Base-by-base conservation (phyloP, 2,329 filamentous ascomycete genomes). In the Pestalotiopsis sp. region DNA sequence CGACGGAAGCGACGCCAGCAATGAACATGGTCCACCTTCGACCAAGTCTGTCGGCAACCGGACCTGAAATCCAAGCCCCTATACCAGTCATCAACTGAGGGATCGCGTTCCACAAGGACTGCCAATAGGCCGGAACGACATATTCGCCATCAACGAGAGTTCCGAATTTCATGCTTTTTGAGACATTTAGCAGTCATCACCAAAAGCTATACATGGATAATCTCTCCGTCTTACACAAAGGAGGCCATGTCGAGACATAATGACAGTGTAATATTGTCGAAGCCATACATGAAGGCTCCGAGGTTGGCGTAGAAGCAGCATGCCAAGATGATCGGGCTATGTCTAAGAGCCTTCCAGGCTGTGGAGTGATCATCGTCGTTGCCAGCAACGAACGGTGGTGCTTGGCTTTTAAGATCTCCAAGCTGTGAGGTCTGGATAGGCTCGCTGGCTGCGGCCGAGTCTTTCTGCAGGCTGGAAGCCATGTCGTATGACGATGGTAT, bases 201-300 rank as follows among this genome's bases (percentile, higher is more conserved):
- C 22, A 3, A 39, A 22, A 11, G 26, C 30, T 14, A 22, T 4
- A 10, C 17, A 62, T 11, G 5, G 38, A 14, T 17, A 40, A 35
- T 26, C 14, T 26, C 9, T 62, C 17, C 44, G 17, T 58, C 58
- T 39, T 61, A 65, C 63, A 65, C 63, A 39, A 65, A 65, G 5
- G 63, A 48, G 5, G 22, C 63, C 63, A 65, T 65, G 48, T 65
- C 63, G n/a, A 65, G 63, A 6, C 63, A 65, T 35, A 65, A 24
- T 24, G 63, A 65, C 30, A 65, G 30, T 52, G 63, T 65, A 10
- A 65, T 65, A 57, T 65, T 65, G 22, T 65, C 63, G 48, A 65
- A 65, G 63, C 63, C 63, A 57, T 65, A 65, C 63, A 65, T 65
- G 26, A 65, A 65, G 30, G 63, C 63, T 65, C 63, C 63, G 14